A percentile compares a stretch with the other conserved stretches of the same genome.
Evolutionary conservation across 805 yeast species (phyloP).

Genomic region (Candida schatavii): DNA sequence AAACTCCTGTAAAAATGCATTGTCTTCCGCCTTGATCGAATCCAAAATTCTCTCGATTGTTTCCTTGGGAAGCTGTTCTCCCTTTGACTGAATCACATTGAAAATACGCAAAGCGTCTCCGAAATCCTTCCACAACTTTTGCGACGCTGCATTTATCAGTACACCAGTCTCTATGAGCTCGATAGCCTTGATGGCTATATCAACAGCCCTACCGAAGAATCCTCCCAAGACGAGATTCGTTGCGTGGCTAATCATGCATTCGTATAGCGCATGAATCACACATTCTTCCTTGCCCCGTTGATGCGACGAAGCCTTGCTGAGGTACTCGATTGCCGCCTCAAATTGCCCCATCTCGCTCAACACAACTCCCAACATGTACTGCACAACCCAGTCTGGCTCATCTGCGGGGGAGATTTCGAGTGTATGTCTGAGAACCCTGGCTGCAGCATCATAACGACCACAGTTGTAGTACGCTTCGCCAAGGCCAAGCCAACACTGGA

Average conservation of each 20-base stretch:
- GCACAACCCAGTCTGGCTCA: conserved; percentile 53
- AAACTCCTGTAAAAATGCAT: conserved; percentile 21
- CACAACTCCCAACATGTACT: conserved; percentile 65
- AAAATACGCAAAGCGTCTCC: conserved; percentile 56
- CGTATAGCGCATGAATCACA: conserved; percentile 50
- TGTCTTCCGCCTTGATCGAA: conserved; percentile 8
- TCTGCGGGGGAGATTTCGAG: conserved; percentile 43
- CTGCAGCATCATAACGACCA: conserved; percentile 85
- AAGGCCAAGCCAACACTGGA: conserved; percentile 88
- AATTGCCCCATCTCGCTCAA: conserved; percentile 63
- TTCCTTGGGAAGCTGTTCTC: conserved; percentile 47
- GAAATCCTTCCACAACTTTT: conserved; percentile 64
- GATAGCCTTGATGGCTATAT: conserved; percentile 46
- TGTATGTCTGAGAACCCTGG: conserved; percentile 74
- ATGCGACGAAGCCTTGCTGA: conserved; percentile 39
- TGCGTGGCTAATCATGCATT: conserved; percentile 56
- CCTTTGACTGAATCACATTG: conserved; percentile 52
- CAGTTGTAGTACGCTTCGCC: conserved; percentile 91
- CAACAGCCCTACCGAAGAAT: conserved; percentile 62
- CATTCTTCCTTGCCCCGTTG: conserved; percentile 47
- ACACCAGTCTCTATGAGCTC: conserved; percentile 40
- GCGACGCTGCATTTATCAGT: conserved; percentile 35
- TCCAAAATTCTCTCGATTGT: conserved; percentile 16
- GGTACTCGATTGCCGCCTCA: conserved; percentile 52
- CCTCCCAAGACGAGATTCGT: conserved; percentile 53